Base-by-base conservation (phyloP, 345 rosid species). In the Pelargonium nanum region DNA sequence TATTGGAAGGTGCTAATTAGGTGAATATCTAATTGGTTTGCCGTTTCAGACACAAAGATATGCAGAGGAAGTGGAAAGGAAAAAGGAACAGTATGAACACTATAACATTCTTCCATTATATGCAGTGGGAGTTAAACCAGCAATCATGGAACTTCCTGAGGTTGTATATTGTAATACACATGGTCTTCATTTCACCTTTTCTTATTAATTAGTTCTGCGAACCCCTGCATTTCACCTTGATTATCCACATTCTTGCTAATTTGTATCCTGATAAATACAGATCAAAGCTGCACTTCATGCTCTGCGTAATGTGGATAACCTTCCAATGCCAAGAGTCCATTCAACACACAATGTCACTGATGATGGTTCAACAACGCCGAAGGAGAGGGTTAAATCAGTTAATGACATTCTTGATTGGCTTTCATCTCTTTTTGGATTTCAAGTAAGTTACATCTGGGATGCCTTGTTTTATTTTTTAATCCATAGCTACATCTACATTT, bases 361-460 rank as follows among this genome's bases (percentile, higher is more conserved):
- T 65, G 71, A 75, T 45, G 20, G 0, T 45, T 58, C 44, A 16
- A 28, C 9, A 34, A 23, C 15, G 52, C 72, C 72, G 28, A 73
- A 70, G 69, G 82, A 77, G 72, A 77, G 77, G 66, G 59, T 34
- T 67, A 82, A 65, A 70, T 65, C 80, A 60, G 71, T 28, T 69
- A 64, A 65, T 64, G 97, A 88, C 70, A 71, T 94, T 59, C 88
- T 94, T 51, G 95, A 94, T 59, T 94, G 99, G 99, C 92, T 94
- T 76, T 83, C 93, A 57, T 78, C 80, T 53, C 55, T 78, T 70
- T 94, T 94, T 78, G 99, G 99, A 34, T 94, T 94, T 85, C 99
- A 94, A 95, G 99, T 94, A 74, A 67, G 55, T 26, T 58, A 53
- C 62, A n/a, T 26, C 20, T 56, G 69, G 55, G 67, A 54, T 15